Base-by-base conservation (phyloP, 441 rosid genomes). In the Adansonia madagascariensis region DNA sequence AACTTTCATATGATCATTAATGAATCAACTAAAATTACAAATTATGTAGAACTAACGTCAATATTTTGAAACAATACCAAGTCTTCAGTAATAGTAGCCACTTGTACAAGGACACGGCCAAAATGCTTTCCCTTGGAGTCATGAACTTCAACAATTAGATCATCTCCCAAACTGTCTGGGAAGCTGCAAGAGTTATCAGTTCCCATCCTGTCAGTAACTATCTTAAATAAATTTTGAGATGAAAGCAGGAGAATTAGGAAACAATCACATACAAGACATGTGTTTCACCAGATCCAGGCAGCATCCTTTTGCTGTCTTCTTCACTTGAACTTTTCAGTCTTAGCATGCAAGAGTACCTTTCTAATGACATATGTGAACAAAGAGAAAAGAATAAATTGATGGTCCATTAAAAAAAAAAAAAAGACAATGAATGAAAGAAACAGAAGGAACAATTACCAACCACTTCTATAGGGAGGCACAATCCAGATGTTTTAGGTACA, bases 81-180 rank as follows among this genome's bases (percentile, higher is more conserved):
- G 49, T 96, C 98, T 80, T 91, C 98, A 55, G 91, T 86, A 83
- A 96, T 81, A 66, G 87, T 85, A 67, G 98, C 99, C 80, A 94
- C 89, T 85, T 96, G 99, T 74, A 88, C 97, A 84, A 92, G 88
- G 75, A 91, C 98, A 71, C 99, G 98, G 62, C 99, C 99, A 85
- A 81, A 91, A 75, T 86, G 84, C 78, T 89, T 92, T 79, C 98
- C 98, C 78, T 85, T 94, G 55, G 98, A 92, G 79, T 94, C 99
- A 60, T 83, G 91, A 82, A 96, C 87, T 86, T 94, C 98, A 79
- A 93, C 87, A 79, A 94, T 90, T 69, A 96, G 85, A 88, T 96
- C 99, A 81, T 96, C 99, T 80, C 97, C 99, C 52, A 86, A 86
- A 78, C 95, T 86, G 83, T 96, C 99, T 71, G 99, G 99, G 83